Evolutionary conservation across 192 early-diverging fungal genomes (phyloP).

Genomic region (Linnemannia elongata): DNA sequence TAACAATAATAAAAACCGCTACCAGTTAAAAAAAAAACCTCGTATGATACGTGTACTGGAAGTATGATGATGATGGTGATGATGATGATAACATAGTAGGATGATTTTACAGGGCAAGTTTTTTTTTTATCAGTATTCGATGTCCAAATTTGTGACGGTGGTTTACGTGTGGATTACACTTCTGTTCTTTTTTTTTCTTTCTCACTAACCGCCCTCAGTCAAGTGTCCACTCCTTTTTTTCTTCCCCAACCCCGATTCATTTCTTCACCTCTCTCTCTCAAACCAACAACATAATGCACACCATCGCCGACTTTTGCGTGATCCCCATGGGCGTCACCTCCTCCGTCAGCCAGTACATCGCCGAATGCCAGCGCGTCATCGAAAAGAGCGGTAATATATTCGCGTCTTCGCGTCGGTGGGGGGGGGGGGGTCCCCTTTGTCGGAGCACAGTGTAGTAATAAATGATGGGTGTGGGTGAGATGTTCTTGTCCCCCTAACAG

Average conservation of each 20-base stretch:
- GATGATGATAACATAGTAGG: no score
- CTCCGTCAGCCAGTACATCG: constrained; percentile 52
- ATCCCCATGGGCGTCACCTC: constrained; percentile 58
- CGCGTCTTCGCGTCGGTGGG: no score
- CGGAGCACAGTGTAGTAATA: no score
- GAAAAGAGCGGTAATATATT: constrained; percentile 47
- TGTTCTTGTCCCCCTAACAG: not conserved
- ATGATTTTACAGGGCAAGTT: no score
- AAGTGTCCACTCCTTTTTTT: not conserved
- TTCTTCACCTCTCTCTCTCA: no score
- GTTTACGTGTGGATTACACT: not conserved
- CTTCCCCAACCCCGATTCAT: not conserved
- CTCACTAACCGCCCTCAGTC: not conserved
- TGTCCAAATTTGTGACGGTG: not conserved
- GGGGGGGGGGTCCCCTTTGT: no score
- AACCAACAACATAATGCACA: constrained; percentile 26
- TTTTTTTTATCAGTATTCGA: not conserved
- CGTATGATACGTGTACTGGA: not conserved
- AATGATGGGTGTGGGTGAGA: not conserved
- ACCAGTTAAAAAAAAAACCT: not conserved
- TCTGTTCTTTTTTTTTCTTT: not conserved
- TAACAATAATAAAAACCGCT: not conserved
- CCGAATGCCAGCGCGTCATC: constrained; percentile 55
- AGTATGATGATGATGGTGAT: not conserved
- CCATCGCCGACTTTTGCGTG: constrained; percentile 57